Base-by-base conservation (phyloP, 2,329 filamentous ascomycete species). In the Dactylonectria estremocensis region DNA sequence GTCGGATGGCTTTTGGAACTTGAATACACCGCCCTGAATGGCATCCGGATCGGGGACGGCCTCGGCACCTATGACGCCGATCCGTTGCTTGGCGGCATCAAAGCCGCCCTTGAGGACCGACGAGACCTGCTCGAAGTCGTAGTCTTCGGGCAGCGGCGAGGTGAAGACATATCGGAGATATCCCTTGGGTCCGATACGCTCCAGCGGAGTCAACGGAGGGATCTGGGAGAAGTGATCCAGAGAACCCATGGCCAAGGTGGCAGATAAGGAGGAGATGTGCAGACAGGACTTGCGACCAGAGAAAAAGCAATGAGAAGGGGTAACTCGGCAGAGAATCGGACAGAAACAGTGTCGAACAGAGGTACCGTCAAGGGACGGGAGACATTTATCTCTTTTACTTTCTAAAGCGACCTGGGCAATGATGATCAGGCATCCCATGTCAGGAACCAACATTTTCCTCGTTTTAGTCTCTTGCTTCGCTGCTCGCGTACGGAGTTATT, bases 151-250 rank as follows among this genome's bases (percentile, higher is more conserved):
- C 2, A 71, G 9, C 0, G 56, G 60, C 20, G 64, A 60, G 2
- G 64, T 55, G n/a, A 71, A 69, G 1, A 71, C 53, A 43, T 69
- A 71, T 9, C 67, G 67, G 1, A 71, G 57, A 37, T 68, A 71
- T 11, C 69, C 64, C 31, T 61, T 53, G 31, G 69, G 69, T 0
- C 69, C 64, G 24, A 67, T 57, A 8, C 57, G 53, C 46, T 71
- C 69, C 2, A 70, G 14, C 1, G 57, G 48, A 7, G 67, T 71
- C 6, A 71, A 14, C 4, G 48, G 52, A 20, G 61, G 61, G 33
- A 57, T 56, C 31, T 57, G 24, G 14, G 61, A 22, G 16, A 57
- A 57, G 9, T 6, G 28, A 31, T 33, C 31, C 2, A 57, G 6
- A 18, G 53, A 64, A 31, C 53, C 61, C 61, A 57, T 64, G 8